A percentile compares a stretch with the other conserved stretches of the same genome.
Conservation (phyloP, 768 basidiomycete genomes). For the Mrakia frigida region DNA sequence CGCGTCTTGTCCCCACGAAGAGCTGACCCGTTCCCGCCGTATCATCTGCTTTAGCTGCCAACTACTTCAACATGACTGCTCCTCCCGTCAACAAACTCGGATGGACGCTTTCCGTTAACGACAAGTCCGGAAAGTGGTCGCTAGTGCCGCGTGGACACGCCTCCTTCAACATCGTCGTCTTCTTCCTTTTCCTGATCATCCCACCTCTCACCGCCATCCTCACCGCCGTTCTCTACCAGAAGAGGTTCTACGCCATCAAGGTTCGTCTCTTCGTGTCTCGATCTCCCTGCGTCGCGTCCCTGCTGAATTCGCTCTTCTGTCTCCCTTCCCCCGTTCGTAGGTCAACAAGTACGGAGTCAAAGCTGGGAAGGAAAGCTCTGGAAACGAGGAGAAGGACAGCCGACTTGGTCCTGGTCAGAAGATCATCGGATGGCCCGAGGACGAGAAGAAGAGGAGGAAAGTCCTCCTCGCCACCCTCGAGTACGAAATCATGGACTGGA, state of each 20-base stretch:
- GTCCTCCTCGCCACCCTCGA: slow-evolving; percentile 58
- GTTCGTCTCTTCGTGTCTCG: slow-evolving; percentile 35
- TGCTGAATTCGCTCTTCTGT: neutral
- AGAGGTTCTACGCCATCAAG: slow-evolving; percentile 87
- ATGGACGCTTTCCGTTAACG: slow-evolving; percentile 77
- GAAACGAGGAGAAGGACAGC: slow-evolving; percentile 23
- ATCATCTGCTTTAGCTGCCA: slow-evolving; percentile 49
- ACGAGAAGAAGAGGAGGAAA: slow-evolving; percentile 68
- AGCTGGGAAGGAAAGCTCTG: slow-evolving; percentile 16
- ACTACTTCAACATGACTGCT: slow-evolving; percentile 84
- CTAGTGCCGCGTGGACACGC: slow-evolving; percentile 73
- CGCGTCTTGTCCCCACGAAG: neutral
- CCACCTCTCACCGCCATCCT: slow-evolving; percentile 77
- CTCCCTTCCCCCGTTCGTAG: slow-evolving; percentile 12
- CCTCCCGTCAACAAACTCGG: slow-evolving; percentile 70
- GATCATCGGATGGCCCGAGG: slow-evolving; percentile 88
- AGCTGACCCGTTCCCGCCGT: neutral
- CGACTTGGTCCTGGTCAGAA: slow-evolving; percentile 46
- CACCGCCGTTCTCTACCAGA: slow-evolving; percentile 71
- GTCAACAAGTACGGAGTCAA: slow-evolving; percentile 59
- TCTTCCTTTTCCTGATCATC: slow-evolving; percentile 69
- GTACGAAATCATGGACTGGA: slow-evolving; percentile 93
- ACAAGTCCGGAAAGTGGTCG: slow-evolving; percentile 68
- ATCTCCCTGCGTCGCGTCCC: neutral
- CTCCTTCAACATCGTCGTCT: slow-evolving; percentile 79